Percentiles rank a stretch among this genome's conserved stretches.
Conservation (phyloP, 2,329 filamentous ascomycete genomes). For the Penicillium corylophilum region DNA sequence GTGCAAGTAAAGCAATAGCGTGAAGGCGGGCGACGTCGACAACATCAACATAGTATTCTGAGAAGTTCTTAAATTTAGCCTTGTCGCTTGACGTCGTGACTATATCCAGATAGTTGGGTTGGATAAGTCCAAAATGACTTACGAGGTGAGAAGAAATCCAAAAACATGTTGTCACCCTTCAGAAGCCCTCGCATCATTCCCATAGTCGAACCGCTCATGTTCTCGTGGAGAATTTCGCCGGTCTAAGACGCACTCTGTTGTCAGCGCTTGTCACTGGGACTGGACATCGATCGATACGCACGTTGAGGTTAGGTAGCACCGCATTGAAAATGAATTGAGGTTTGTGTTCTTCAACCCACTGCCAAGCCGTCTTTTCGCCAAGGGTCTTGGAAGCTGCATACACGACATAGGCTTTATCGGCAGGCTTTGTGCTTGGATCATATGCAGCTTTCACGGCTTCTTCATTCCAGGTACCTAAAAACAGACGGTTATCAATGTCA, state of each 20-base stretch:
- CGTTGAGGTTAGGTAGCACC: not conserved
- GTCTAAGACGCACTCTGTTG: not conserved
- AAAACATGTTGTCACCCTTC: not conserved
- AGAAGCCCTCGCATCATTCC: not conserved
- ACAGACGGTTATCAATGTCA: not conserved
- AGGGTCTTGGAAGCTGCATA: not conserved
- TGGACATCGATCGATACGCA: not conserved
- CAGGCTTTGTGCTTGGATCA: not conserved
- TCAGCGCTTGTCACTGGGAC: not conserved
- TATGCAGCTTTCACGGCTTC: not conserved
- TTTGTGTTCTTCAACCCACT: not conserved
- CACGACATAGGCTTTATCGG: not conserved
- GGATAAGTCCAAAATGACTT: not conserved
- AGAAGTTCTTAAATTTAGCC: not conserved
- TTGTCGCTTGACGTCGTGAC: not conserved
- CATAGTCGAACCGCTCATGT: not conserved
- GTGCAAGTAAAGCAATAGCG: not conserved
- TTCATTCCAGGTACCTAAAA: not conserved
- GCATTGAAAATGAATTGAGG: not conserved
- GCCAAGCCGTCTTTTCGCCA: not conserved
- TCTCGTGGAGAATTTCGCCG: not conserved
- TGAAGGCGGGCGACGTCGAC: not conserved
- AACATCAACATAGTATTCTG: not conserved
- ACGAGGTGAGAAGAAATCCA: not conserved
- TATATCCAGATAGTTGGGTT: not conserved